Evolutionary conservation across 2,329 filamentous ascomycete genomes (phyloP).

Genomic region (Diaporthe citri): DNA sequence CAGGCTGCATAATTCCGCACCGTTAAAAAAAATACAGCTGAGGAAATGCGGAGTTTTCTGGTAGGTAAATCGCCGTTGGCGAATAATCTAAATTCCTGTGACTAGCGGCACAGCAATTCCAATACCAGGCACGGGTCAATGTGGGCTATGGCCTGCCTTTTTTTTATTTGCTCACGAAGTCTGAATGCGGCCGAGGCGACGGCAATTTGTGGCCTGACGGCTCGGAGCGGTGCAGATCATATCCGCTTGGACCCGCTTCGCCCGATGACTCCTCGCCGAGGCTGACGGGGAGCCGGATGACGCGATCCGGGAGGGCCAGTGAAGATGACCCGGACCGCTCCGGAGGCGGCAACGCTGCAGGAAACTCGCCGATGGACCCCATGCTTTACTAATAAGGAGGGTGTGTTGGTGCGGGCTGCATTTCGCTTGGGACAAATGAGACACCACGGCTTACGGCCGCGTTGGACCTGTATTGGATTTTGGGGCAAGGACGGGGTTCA

Average conservation of each 20-base stretch:
- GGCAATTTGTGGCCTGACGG: background rate
- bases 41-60: background rate
- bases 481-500: background rate
- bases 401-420: background rate
- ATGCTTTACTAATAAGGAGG: background rate
- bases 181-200: too few relatives aligned
- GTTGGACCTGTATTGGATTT: too few relatives aligned
- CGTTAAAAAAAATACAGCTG: background rate
- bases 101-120: background rate
- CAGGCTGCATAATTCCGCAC: background rate
- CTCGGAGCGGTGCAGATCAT: background rate
- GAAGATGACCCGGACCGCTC: background rate
- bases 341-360: background rate
- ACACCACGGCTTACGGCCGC: background rate
- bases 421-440: background rate
- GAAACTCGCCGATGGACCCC: background rate
- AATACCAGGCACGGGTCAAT: background rate
- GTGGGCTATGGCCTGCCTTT: background rate
- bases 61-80: background rate
- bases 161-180: background rate
- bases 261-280: conserved; percentile 27
- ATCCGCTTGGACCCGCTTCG: conserved; percentile 14
- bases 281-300: background rate
- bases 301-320: background rate
- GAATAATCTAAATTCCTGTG: too few relatives aligned